Conservation (phyloP, 2,329 filamentous ascomycete species). For the Apiospora aurea region DNA sequence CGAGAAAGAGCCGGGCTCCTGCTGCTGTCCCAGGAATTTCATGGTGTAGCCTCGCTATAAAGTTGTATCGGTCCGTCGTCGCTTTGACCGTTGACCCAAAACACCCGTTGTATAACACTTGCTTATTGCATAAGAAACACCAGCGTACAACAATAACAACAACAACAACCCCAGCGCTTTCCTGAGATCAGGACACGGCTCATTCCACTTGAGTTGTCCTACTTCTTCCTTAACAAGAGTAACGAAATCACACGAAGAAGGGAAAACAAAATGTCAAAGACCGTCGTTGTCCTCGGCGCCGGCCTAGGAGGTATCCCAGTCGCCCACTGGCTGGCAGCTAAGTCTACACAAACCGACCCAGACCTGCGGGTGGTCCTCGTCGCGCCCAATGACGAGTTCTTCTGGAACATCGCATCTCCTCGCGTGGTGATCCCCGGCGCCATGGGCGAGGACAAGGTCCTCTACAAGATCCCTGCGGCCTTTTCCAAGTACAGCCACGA, state of each 20-base stretch:
- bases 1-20: background rate
- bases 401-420: constrained; percentile 57
- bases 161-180: background rate
- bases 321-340: constrained; percentile 58
- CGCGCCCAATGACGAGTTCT: constrained; percentile 55
- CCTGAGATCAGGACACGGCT: background rate
- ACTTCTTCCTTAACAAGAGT: background rate
- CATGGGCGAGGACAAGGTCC: constrained; percentile 50
- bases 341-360: constrained; percentile 47
- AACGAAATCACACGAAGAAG: background rate
- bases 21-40: background rate
- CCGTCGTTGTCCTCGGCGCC: constrained; percentile 59
- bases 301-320: constrained; percentile 54
- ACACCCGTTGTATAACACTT: background rate
- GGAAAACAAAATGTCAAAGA: constrained; percentile 37
- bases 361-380: constrained; percentile 55
- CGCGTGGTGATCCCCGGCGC: constrained; percentile 56
- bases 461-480: constrained; percentile 47
- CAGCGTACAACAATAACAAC: background rate
- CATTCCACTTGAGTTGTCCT: background rate
- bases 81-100: constrained; percentile 3
- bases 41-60: background rate
- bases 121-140: background rate
- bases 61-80: background rate
- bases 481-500: constrained; percentile 56